These are phyloP conservation scores for Pholiota microspora DNA, from an alignment of 768 basidiomycete species.

Conservation along the genomic window DNA sequence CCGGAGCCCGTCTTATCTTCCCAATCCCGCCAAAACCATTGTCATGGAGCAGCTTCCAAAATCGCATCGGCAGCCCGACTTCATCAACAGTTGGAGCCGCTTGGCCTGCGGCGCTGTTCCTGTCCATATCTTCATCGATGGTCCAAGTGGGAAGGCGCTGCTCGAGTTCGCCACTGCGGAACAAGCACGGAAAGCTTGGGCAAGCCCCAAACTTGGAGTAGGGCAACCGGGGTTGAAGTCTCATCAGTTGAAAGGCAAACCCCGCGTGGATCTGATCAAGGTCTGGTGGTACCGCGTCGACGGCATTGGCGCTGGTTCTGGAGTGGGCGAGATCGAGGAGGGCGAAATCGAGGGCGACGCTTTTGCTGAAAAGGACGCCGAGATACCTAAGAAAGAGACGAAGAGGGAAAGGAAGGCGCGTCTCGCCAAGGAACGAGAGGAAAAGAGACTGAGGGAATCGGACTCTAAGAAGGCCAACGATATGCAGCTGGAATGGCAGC, in stretches of 20 bases:
- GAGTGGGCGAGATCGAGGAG: slow-evolving; percentile 47
- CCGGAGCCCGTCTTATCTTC: slow-evolving; percentile 28
- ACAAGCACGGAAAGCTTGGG: slow-evolving; percentile 46
- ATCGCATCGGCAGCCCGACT: slow-evolving; percentile 38
- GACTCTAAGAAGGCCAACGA: too few relatives aligned
- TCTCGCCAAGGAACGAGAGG: slow-evolving; percentile 24
- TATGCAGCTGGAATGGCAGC: slow-evolving; percentile 5
- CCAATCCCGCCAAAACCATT: slow-evolving; percentile 48
- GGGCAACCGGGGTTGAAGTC: slow-evolving; percentile 26
- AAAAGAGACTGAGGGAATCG: slow-evolving; percentile 18
- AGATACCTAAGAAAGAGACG: slow-evolving; percentile 27
- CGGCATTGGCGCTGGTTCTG: slow-evolving; percentile 35
- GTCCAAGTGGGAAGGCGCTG: slow-evolving; percentile 41
- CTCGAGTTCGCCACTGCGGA: slow-evolving; percentile 48
- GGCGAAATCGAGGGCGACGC: slow-evolving; percentile 47
- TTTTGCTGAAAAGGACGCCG: slow-evolving; percentile 28
- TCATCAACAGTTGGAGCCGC: slow-evolving; percentile 42
- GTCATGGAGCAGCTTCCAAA: slow-evolving; percentile 59
- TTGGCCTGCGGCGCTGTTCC: slow-evolving; percentile 35
- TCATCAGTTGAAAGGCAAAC: slow-evolving; percentile 40
- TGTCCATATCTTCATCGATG: slow-evolving; percentile 40
- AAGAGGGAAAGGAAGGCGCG: slow-evolving; percentile 29
- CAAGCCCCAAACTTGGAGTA: slow-evolving; percentile 42
- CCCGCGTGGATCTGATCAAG: slow-evolving; percentile 41
- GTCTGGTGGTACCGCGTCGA: slow-evolving; percentile 51